A percentile compares a stretch with the other conserved stretches of the same genome.
Evolutionary conservation across 2,329 filamentous ascomycete species (phyloP).

Genomic region (Aspergillus brasiliensis): DNA sequence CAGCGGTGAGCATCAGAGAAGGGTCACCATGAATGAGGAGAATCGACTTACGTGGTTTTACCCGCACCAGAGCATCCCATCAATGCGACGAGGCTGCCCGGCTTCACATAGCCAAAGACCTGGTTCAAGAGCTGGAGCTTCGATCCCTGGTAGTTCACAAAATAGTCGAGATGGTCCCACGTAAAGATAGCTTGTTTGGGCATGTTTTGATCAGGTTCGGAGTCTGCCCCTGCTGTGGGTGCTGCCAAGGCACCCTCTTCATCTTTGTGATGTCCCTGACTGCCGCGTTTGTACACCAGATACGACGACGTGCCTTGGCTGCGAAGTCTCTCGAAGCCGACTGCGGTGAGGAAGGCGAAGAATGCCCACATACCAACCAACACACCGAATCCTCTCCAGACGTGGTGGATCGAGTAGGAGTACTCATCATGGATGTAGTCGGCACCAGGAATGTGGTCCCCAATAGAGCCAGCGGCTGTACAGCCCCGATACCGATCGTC

Average conservation of each 20-base stretch:
- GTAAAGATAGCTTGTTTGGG: conserved; percentile 74
- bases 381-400: conserved; percentile 76
- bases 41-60: conserved; percentile 43
- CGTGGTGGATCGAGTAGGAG: conserved; percentile 55
- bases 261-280: conserved; percentile 5
- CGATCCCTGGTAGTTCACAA: conserved; percentile 49
- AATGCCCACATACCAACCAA: conserved; percentile 72
- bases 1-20: too few relatives aligned
- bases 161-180: conserved; percentile 81
- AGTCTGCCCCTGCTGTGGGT: too few relatives aligned
- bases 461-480: conserved; percentile 31
- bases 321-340: conserved; percentile 67
- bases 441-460: conserved; percentile 50
- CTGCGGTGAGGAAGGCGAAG: conserved; percentile 73
- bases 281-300: conserved; percentile 36
- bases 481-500: conserved; percentile 28
- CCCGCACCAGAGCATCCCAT: conserved; percentile 81
- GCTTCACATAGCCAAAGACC: conserved; percentile 70
- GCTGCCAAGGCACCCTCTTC: conserved; percentile 33
- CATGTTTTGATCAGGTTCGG: too few relatives aligned
- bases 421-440: conserved; percentile 58
- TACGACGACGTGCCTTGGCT: conserved; percentile 34
- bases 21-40: too few relatives aligned
- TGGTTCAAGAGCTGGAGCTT: conserved; percentile 57
- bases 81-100: conserved; percentile 72